Evolutionary conservation across 495 filamentous ascomycete species (phyloP).

Genomic region (Tuber brumale): DNA sequence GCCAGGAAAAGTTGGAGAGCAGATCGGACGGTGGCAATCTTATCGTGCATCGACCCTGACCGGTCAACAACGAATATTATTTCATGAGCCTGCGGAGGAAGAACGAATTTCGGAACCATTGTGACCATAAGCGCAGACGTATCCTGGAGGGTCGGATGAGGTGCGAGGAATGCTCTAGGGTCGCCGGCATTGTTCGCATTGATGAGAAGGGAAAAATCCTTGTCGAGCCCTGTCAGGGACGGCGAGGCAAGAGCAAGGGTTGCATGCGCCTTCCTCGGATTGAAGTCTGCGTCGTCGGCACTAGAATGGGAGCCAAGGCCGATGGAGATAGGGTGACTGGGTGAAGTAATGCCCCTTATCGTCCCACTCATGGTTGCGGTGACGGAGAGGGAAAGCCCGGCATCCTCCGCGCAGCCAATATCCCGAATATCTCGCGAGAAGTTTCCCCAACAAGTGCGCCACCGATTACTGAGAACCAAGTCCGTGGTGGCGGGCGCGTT

Average conservation of each 20-base stretch:
- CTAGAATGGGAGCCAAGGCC: conserved; percentile 49
- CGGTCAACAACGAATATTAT: conserved; percentile 66
- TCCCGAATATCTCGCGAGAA: conserved; percentile 22
- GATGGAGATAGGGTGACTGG: conserved; percentile 60
- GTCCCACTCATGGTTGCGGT: conserved; percentile 55
- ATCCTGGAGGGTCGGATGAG: conserved; percentile 14
- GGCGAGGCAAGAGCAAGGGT: conserved; percentile 51
- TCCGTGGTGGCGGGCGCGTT: conserved; percentile 14
- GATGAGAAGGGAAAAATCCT: conserved; percentile 53
- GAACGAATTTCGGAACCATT: conserved; percentile 58
- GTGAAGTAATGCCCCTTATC: conserved; percentile 57
- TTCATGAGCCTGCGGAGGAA: conserved; percentile 52
- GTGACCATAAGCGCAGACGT: conserved; percentile 49
- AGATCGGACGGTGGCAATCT: conserved; percentile 52
- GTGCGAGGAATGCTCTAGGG: conserved; percentile 28
- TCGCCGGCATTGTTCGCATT: conserved; percentile 19
- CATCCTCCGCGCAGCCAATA: conserved; percentile 7
- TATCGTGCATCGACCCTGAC: conserved; percentile 58
- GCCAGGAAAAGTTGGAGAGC: conserved; percentile 63
- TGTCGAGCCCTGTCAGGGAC: conserved; percentile 45
- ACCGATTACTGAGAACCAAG: conserved; percentile 7
- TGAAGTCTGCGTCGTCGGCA: conserved; percentile 47
- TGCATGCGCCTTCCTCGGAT: conserved; percentile 55
- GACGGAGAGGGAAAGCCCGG: conserved; percentile 47
- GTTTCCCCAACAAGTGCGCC: conserved; percentile 22